Evolutionary conservation across 2,329 filamentous ascomycete genomes (phyloP).

Genomic region (Xylariomycetidae sp.): DNA sequence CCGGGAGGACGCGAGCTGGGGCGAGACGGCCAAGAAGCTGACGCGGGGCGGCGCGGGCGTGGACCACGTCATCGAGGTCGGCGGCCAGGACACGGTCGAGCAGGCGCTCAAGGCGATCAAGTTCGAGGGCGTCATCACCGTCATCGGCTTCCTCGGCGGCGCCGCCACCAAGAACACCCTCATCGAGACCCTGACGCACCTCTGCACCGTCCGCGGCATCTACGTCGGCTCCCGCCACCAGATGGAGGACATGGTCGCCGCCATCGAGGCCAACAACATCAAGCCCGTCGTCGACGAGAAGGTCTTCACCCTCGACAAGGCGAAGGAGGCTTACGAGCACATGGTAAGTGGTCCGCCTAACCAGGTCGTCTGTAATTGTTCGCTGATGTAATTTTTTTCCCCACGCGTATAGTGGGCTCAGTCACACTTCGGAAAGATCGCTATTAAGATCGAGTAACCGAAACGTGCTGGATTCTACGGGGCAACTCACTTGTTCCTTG

Average conservation of each 20-base stretch:
- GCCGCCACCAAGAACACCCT: conserved; percentile 44
- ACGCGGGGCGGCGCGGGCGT: conserved; percentile 38
- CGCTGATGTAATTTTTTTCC: conserved; percentile 2
- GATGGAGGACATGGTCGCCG: conserved; percentile 39
- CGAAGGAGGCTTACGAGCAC: conserved; percentile 46
- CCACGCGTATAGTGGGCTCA: conserved; percentile 42
- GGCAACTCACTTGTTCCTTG: too few relatives aligned
- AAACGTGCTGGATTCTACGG: too few relatives aligned
- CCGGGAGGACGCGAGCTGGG: conserved; percentile 41
- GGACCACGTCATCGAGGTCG: conserved; percentile 45
- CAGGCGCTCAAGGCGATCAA: conserved; percentile 42
- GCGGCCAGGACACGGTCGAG: conserved; percentile 37
- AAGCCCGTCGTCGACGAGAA: conserved; percentile 35
- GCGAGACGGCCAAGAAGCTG: conserved; percentile 36
- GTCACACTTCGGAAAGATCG: conserved; percentile 53
- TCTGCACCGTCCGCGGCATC: conserved; percentile 36
- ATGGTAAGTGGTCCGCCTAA: conserved; percentile 33
- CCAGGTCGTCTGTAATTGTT: conserved; percentile 2
- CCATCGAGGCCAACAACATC: conserved; percentile 38
- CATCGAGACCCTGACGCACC: conserved; percentile 40
- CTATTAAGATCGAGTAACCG: conserved; percentile 40
- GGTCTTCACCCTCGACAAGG: conserved; percentile 33
- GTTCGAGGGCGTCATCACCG: conserved; percentile 40
- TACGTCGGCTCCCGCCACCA: conserved; percentile 35
- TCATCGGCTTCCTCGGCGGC: conserved; percentile 39